phyloP scores from a whole-genome alignment of 495 filamentous ascomycete species.

The Sphaerosporella brunnea region DNA sequence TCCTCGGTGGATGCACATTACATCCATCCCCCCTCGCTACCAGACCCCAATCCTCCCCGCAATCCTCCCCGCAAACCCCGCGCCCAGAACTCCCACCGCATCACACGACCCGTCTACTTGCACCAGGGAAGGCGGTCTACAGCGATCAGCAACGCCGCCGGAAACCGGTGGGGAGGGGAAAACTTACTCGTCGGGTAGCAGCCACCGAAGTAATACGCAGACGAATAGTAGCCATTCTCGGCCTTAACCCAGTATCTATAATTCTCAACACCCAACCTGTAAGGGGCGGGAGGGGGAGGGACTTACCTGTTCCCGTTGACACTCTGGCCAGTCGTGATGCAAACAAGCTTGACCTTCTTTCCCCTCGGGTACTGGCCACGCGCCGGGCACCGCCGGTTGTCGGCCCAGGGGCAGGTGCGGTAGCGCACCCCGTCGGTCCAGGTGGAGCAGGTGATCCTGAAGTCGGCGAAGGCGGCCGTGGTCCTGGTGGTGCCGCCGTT shows the following conservation, averaged over 20 bases:
- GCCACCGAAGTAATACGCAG: neutral
- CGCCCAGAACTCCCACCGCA: no score
- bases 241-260: neutral
- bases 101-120: no score
- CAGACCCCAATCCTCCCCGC: no score
- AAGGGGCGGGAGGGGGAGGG: neutral
- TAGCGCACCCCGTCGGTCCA: neutral
- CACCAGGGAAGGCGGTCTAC: no score
- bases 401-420: neutral
- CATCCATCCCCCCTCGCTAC: no score
- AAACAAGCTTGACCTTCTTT: neutral
- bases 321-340: neutral
- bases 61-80: no score
- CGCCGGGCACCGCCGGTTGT: neutral
- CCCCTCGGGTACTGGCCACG: neutral
- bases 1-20: no score
- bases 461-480: neutral
- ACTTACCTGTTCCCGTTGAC: neutral
- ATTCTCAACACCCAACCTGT: no score
- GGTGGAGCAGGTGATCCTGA: neutral
- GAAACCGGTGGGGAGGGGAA: no score
- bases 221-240: neutral
- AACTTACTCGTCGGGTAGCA: neutral
- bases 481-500: neutral
- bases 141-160: no score